phyloP scores from a whole-genome alignment of 73 alveolate genomes.

The Durusdinium trenchii region DNA sequence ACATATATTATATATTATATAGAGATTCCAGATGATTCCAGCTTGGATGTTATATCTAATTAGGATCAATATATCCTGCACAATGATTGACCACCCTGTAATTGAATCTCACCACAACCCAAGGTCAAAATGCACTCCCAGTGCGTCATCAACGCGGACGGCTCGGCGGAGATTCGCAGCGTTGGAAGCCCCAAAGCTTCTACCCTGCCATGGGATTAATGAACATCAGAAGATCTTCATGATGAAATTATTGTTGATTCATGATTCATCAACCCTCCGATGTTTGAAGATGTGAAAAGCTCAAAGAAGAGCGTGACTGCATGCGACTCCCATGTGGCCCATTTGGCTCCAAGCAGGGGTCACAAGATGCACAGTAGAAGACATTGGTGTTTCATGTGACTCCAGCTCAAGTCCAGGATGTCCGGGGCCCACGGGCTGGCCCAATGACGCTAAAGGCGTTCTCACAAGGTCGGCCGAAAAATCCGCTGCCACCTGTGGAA shows the following conservation, averaged over 20 bases:
- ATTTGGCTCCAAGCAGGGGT: too few species aligned
- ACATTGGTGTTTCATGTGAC: background rate
- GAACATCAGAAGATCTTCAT: too few species aligned
- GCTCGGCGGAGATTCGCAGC: constrained; percentile 88
- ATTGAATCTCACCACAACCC: background rate
- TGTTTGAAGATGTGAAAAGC: too few species aligned
- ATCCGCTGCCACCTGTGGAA: constrained; percentile 15
- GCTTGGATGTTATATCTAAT: too few species aligned
- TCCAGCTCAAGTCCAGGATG: background rate
- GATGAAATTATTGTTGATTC: too few species aligned
- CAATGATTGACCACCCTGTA: too few species aligned
- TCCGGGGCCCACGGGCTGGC: constrained; percentile 38
- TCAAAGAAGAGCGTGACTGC: too few species aligned
- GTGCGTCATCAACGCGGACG: constrained; percentile 91
- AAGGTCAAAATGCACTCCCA: constrained; percentile 94
- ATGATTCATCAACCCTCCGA: too few species aligned
- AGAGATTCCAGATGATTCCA: too few species aligned
- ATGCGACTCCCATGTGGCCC: too few species aligned
- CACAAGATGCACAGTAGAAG: too few species aligned
- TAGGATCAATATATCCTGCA: background rate
- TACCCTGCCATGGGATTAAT: background rate
- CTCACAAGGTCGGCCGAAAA: constrained; percentile 43
- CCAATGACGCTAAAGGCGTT: constrained; percentile 56
- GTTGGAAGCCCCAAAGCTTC: background rate
- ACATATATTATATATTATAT: too few species aligned